Evolutionary conservation across 75 land plant genomes (phyloP).

Genomic region (Picea sitchensis): DNA sequence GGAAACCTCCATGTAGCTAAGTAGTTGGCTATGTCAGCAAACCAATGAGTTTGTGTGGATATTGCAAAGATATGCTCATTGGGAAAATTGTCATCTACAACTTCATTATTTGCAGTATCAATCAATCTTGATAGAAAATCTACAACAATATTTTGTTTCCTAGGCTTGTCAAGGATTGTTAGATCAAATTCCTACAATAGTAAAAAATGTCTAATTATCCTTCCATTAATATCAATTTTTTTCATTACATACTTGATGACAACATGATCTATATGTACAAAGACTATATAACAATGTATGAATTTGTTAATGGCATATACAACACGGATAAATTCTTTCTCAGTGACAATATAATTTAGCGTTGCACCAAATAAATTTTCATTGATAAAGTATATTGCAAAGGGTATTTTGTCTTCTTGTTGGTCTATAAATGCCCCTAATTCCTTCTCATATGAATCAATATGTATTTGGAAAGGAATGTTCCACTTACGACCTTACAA

Average conservation of each 20-base stretch:
- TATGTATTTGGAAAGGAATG: background rate
- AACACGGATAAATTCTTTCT: background rate
- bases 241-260: constrained; percentile 7
- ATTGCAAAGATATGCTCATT: background rate
- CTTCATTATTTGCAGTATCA: background rate
- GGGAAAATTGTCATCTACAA: background rate
- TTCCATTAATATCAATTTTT: background rate
- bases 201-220: constrained; percentile 5
- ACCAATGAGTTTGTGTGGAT: background rate
- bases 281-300: background rate
- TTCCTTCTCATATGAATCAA: background rate
- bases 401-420: background rate
- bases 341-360: background rate
- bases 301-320: constrained; percentile 9
- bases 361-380: background rate
- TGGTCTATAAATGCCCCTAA: background rate
- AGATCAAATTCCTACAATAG: constrained; percentile 14
- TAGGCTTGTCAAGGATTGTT: constrained; percentile 6
- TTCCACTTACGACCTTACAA: background rate
- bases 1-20: background rate
- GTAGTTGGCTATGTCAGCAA: background rate
- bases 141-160: background rate
- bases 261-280: constrained; percentile 4
- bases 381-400: background rate
- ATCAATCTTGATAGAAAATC: background rate